Evolutionary conservation across 164 flowering plant genomes (phyloP).

Genomic region (Umbilicus rupestris): DNA sequence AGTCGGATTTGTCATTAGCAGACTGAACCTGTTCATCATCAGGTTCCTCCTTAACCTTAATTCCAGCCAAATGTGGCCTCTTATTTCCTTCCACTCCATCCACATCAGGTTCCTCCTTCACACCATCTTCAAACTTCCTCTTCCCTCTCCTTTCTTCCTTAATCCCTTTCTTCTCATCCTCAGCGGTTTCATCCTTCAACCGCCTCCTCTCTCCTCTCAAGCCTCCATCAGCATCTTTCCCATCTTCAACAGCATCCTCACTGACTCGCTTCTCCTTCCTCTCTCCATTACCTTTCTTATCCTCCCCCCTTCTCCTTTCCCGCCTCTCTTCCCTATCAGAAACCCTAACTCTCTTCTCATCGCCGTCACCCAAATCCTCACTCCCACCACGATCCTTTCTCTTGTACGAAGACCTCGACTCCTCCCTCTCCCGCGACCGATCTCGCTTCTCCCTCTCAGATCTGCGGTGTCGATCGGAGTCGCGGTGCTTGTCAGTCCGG

Average conservation of each 20-base stretch:
- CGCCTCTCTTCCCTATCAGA: conserved; percentile 22
- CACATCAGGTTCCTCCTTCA: conserved; percentile 10
- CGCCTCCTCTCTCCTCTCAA: conserved; percentile 16
- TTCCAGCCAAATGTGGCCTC: conserved; percentile 10
- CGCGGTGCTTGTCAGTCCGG: conserved; percentile 12
- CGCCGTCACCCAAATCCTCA: conserved; percentile 20
- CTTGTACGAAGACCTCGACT: conserved; percentile 25
- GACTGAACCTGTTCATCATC: not conserved
- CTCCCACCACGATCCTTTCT: conserved; percentile 57
- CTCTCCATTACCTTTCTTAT: no score
- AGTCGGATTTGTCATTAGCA: not conserved
- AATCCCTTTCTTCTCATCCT: not conserved
- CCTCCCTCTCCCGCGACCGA: conserved; percentile 4
- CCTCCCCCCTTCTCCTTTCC: not conserved
- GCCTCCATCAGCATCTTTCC: no score
- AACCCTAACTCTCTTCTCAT: conserved; percentile 24
- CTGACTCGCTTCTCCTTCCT: no score
- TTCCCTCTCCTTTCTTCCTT: conserved; percentile 15
- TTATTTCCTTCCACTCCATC: conserved; percentile 14
- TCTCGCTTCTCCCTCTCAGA: conserved; percentile 14
- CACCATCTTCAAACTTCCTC: conserved; percentile 12
- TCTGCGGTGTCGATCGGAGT: conserved; percentile 13
- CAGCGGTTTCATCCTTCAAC: not conserved
- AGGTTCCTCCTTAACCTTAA: conserved; percentile 12
- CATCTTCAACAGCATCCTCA: no score